These are phyloP conservation scores for Rhynchospora tenuis DNA, from an alignment of 176 grass and related monocot species.

Conservation along the genomic window DNA sequence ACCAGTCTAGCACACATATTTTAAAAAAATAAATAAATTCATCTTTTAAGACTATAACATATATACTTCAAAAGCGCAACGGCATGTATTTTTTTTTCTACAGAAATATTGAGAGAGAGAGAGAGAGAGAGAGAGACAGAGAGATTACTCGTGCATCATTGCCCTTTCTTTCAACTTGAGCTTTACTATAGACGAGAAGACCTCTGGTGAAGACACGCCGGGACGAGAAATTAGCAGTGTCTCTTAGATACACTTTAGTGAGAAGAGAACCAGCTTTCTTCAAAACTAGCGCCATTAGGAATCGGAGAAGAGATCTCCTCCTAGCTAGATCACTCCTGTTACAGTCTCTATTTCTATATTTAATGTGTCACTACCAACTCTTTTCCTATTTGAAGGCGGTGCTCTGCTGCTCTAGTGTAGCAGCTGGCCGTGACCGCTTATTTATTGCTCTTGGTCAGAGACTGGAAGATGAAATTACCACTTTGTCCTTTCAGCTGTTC, in stretches of 20 bases:
- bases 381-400: background rate
- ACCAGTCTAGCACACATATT: no score
- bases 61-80: no score
- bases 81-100: no score
- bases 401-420: background rate
- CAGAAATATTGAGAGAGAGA: background rate
- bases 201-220: background rate
- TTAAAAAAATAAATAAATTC: no score
- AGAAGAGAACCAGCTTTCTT: constrained; percentile 10
- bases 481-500: background rate
- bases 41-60: no score
- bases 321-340: background rate
- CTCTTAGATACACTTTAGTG: background rate
- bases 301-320: background rate
- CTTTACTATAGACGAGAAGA: background rate
- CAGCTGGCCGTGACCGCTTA: background rate
- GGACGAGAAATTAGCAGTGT: background rate
- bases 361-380: background rate
- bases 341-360: background rate
- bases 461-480: background rate
- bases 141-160: background rate
- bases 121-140: background rate
- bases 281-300: background rate
- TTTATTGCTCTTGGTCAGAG: constrained; percentile 4
- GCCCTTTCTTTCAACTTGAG: background rate